Evolutionary conservation across 1,139 yeast species (phyloP).

Genomic region (Taphrina flavorubra): DNA sequence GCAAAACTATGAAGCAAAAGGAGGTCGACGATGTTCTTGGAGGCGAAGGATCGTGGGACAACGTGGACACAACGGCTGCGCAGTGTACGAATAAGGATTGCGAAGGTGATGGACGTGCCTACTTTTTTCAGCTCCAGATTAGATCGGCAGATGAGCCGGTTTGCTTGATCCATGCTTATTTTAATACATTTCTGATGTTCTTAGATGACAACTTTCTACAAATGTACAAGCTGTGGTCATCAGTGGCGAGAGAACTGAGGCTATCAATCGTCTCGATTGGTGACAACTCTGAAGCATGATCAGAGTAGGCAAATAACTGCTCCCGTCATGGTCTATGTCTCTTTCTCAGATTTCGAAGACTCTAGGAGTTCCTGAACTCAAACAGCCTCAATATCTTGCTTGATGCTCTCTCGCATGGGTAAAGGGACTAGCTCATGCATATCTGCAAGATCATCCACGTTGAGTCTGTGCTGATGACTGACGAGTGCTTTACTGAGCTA

Average conservation of each 20-base stretch:
- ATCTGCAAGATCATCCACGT: too few species aligned
- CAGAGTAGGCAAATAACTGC: too few species aligned
- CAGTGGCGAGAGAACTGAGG: slow-evolving; percentile 93
- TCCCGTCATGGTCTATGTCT: too few species aligned
- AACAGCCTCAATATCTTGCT: too few species aligned
- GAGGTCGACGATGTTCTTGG: slow-evolving; percentile 96
- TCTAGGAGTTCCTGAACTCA: too few species aligned
- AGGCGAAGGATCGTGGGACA: slow-evolving; percentile 98
- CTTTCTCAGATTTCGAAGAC: too few species aligned
- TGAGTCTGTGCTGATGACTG: slow-evolving; percentile 19
- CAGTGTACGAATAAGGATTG: slow-evolving; percentile 90
- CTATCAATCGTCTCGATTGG: too few species aligned
- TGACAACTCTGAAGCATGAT: too few species aligned
- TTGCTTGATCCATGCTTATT: slow-evolving; percentile 93
- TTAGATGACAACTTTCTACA: slow-evolving; percentile 27
- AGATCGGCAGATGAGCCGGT: slow-evolving; percentile 70
- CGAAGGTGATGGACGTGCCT: slow-evolving; percentile 73
- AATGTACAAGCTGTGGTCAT: slow-evolving; percentile 86
- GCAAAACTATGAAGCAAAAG: slow-evolving; percentile 80
- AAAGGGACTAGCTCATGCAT: too few species aligned
- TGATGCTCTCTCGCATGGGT: too few species aligned
- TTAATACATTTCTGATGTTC: slow-evolving; percentile 51
- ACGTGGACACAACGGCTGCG: slow-evolving; percentile 72
- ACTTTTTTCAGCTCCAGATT: slow-evolving; percentile 87
- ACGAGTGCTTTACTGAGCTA: slow-evolving; percentile 33